Conservation (phyloP, 805 yeast species). For the Starmerella sp. region DNA sequence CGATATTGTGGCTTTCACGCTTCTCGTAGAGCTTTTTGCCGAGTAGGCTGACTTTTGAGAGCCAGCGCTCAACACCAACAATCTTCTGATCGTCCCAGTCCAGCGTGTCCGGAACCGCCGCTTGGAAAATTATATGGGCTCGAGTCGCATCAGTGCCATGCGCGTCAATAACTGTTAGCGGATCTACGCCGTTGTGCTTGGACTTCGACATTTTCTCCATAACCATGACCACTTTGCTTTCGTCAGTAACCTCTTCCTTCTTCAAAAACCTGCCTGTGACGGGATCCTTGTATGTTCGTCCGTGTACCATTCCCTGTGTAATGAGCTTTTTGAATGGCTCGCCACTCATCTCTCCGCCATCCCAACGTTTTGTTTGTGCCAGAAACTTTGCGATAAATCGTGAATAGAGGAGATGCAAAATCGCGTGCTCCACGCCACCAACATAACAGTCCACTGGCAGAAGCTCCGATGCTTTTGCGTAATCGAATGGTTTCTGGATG, state of each 20-base stretch:
- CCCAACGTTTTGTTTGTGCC: conserved; percentile 56
- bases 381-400: conserved; percentile 78
- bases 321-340: conserved; percentile 76
- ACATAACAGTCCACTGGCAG: conserved; percentile 85
- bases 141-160: conserved; percentile 93
- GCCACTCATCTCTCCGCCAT: conserved; percentile 43
- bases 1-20: background rate
- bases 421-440: conserved; percentile 97
- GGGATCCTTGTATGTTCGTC: conserved; percentile 69
- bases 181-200: conserved; percentile 89
- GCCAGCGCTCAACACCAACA: conserved; percentile 81
- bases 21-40: conserved; percentile 22
- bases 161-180: conserved; percentile 54
- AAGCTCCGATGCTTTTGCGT: conserved; percentile 37
- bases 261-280: conserved; percentile 59
- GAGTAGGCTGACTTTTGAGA: conserved; percentile 38
- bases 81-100: conserved; percentile 88
- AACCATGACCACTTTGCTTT: conserved; percentile 39
- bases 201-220: conserved; percentile 96
- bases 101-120: conserved; percentile 70
- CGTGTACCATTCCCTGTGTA: conserved; percentile 98
- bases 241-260: conserved; percentile 46
- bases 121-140: conserved; percentile 86
- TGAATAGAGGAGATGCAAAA: conserved; percentile 75
- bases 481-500: conserved; percentile 40